Percentiles rank a stretch among this genome's conserved stretches.
These are phyloP conservation scores for Poteriospumella lacustris DNA, from an alignment of 108 stramenopile genomes.

Conservation along the genomic window DNA sequence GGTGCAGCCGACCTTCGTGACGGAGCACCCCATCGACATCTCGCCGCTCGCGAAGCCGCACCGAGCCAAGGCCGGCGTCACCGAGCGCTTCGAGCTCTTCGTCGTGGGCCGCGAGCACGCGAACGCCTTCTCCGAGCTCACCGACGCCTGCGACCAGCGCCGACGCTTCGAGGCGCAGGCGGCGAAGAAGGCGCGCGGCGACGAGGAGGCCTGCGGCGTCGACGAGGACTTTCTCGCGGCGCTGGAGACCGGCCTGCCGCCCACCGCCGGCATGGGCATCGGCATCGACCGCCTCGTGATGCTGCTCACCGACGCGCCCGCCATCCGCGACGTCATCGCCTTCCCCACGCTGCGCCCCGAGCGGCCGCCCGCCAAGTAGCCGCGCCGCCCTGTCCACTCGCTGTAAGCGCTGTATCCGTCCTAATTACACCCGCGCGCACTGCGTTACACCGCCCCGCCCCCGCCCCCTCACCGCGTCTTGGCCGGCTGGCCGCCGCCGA, in stretches of 20 bases:
- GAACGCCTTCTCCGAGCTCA: conserved; percentile 94
- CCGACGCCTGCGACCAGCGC: conserved; percentile 93
- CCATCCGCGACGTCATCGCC: conserved; percentile 95
- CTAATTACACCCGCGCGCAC: too few species aligned
- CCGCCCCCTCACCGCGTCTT: too few species aligned
- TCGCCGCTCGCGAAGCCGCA: conserved; percentile 94
- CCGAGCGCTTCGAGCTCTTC: conserved; percentile 96
- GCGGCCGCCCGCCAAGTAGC: too few species aligned
- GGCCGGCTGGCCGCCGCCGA: too few species aligned
- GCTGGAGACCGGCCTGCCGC: conserved; percentile 95
- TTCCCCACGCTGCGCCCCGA: conserved; percentile 77
- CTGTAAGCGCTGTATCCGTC: too few species aligned
- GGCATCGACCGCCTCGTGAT: conserved; percentile 94
- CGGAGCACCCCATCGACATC: conserved; percentile 92
- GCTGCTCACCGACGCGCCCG: conserved; percentile 88
- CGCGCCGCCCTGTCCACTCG: too few species aligned
- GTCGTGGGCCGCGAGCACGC: conserved; percentile 88
- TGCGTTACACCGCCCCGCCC: too few species aligned
- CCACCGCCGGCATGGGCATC: conserved; percentile 95
- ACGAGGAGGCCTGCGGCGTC: conserved; percentile 93
- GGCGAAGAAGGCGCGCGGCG: conserved; percentile 78
- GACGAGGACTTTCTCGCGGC: conserved; percentile 94
- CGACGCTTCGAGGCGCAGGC: conserved; percentile 90
- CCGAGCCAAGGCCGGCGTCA: conserved; percentile 75
- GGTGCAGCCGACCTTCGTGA: conserved; percentile 95